Evolutionary conservation across 495 filamentous ascomycete species (phyloP).

Genomic region (Tuber aestivum): DNA sequence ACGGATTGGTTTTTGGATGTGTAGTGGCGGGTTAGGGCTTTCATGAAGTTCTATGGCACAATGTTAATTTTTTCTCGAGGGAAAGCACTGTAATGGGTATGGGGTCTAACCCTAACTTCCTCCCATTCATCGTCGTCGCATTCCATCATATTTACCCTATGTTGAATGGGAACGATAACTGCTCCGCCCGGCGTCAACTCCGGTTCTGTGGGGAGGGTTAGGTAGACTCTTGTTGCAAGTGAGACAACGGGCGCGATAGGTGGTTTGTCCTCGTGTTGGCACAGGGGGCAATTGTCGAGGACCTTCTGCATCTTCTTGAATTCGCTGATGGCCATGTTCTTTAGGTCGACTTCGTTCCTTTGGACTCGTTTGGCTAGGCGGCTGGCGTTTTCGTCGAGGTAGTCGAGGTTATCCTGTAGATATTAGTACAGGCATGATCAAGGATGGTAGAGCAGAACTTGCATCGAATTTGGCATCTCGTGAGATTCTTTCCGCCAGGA

Average conservation of each 20-base stretch:
- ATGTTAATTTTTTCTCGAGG: conserved; percentile 1
- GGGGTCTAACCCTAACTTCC: conserved; percentile 62
- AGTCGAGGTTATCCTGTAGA: conserved; percentile 74
- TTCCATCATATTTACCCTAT: conserved; percentile 83
- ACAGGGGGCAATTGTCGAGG: conserved; percentile 82
- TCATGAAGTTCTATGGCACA: conserved; percentile 77
- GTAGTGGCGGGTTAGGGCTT: conserved; percentile 86
- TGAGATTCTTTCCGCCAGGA: conserved; percentile 82
- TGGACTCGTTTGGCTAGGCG: conserved; percentile 87
- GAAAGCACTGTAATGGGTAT: neutral
- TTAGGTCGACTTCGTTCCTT: conserved; percentile 80
- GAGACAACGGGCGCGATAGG: conserved; percentile 89
- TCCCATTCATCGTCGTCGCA: conserved; percentile 99
- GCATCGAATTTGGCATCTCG: conserved; percentile 86
- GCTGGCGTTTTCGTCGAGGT: conserved; percentile 91
- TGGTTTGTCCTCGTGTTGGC: conserved; percentile 82
- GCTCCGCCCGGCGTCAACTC: conserved; percentile 79
- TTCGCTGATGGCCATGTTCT: conserved; percentile 78
- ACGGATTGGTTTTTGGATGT: conserved; percentile 84
- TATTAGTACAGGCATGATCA: conserved; percentile 40
- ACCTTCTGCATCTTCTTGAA: conserved; percentile 86
- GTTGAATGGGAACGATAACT: conserved; percentile 81
- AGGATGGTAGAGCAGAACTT: conserved; percentile 30
- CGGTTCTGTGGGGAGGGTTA: conserved; percentile 84
- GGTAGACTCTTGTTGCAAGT: conserved; percentile 75